Evolutionary conservation across 1,139 yeast species (phyloP), one percentile per base, ranked within the genome.

Genomic region (Groenewaldozyma auringiensis): DNA sequence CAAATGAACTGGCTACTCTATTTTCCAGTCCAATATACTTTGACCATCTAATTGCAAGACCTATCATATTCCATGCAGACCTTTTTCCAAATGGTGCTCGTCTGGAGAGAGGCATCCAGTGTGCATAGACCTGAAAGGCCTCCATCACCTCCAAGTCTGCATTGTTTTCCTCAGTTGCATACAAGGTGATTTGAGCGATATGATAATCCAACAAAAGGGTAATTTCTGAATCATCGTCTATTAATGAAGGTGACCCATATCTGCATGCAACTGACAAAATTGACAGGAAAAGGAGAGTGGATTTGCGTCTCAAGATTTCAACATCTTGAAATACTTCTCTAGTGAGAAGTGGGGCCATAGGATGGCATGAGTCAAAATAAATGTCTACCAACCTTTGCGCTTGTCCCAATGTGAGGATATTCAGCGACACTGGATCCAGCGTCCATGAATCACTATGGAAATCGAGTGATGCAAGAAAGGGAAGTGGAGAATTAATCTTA

Each of bases 41-140:
- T 14, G 35, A 22, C 33, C 16, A 22, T n/a, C 58, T 43, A 32
- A 58, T 49, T 3, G 54, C 59, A 22, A 52, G 41, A 13, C 62
- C 61, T 16, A 58, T 55, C n/a, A 49, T 42, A 37, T 54, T 57
- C 62, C 62, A 58, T 22, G 53, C 18, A n/a, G 41, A 39, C 16
- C 35, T 27, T 4, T 39, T 27, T 11, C 14, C 18, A 22, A 39
- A 22, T 8, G 33, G 16, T 3, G 14, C 41, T n/a, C 18, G 13
- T 13, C 9, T n/a, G 3, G 33, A 16, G 14, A 39, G 11, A 22
- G 41, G 33, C 41, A 22, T 39, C 41, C 41, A 39, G n/a, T 39
- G 41, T 11, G 34, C 34, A 27, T 27, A 39, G 11, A 39, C 18
- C 16, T 22, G 41, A 8, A 39, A 22, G 9, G 41, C 41, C 13